Evolutionary conservation across 179 eudicot genomes (phyloP).

Genomic region (Pouteria campechiana): DNA sequence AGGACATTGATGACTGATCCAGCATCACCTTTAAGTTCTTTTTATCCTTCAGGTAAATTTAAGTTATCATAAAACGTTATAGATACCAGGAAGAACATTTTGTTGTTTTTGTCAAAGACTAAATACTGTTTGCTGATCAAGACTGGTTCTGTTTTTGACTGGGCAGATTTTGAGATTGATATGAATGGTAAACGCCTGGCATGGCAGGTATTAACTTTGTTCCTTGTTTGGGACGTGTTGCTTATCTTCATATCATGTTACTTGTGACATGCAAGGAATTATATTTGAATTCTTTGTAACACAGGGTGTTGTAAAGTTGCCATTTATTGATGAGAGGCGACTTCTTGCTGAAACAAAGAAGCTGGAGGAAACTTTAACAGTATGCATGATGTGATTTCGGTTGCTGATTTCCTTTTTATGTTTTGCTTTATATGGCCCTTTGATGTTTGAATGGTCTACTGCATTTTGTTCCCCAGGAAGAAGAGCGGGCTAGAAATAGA

Average conservation of each 20-base stretch:
- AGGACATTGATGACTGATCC: slow-evolving; percentile 85
- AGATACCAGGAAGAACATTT: not conserved
- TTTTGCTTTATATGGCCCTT: not conserved
- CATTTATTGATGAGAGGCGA: slow-evolving; percentile 81
- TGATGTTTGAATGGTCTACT: not conserved
- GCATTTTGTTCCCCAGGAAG: slow-evolving; percentile 36
- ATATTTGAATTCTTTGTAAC: slow-evolving; percentile 1
- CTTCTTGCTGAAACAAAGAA: slow-evolving; percentile 78
- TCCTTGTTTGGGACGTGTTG: not conserved
- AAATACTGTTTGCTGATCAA: not conserved
- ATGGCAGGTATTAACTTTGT: slow-evolving; percentile 68
- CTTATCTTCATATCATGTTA: slow-evolving; percentile 2
- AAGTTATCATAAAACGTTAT: slow-evolving; percentile 1
- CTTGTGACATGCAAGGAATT: not conserved
- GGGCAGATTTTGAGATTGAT: slow-evolving; percentile 85
- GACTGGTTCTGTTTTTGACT: slow-evolving; percentile 4
- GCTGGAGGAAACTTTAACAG: slow-evolving; percentile 80
- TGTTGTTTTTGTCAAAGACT: too few relatives aligned
- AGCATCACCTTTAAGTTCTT: slow-evolving; percentile 70
- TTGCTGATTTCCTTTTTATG: not conserved
- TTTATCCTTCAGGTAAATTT: slow-evolving; percentile 76
- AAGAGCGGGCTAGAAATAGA: slow-evolving; percentile 67
- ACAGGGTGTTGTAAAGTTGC: slow-evolving; percentile 91
- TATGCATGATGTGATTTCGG: slow-evolving; percentile 14
- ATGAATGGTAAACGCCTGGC: slow-evolving; percentile 98